Conservation (phyloP, 2,329 filamentous ascomycete species). For the Alternaria tenuissima region DNA sequence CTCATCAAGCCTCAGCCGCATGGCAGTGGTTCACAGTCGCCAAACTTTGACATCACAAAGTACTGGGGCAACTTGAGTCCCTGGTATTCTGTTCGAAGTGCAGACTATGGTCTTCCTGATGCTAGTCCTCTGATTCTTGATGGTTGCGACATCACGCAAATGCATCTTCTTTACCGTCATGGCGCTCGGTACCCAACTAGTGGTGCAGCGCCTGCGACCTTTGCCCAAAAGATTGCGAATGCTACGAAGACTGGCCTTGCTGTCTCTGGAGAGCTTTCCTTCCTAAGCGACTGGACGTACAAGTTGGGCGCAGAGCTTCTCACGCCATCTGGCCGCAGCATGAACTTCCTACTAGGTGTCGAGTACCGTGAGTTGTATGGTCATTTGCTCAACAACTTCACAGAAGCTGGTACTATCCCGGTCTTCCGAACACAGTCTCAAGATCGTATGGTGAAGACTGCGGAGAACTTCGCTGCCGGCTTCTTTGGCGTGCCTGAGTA, state of each 20-base stretch:
- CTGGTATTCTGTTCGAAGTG: constrained; percentile 40
- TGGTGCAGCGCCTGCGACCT: constrained; percentile 33
- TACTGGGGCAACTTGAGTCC: constrained; percentile 45
- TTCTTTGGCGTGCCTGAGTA: constrained; percentile 46
- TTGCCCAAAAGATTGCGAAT: constrained; percentile 38
- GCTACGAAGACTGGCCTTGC: constrained; percentile 35
- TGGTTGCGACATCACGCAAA: constrained; percentile 39
- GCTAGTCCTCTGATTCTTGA: constrained; percentile 36
- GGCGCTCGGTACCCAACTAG: constrained; percentile 43
- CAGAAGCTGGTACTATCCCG: constrained; percentile 47
- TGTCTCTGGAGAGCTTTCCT: constrained; percentile 39
- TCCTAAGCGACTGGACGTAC: constrained; percentile 39
- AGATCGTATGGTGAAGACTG: constrained; percentile 46
- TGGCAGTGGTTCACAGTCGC: constrained; percentile 24
- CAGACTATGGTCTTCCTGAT: constrained; percentile 40
- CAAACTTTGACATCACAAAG: constrained; percentile 38
- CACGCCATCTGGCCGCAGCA: constrained; percentile 41
- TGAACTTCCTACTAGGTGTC: constrained; percentile 54
- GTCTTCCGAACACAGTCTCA: constrained; percentile 47
- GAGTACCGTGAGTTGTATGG: constrained; percentile 54
- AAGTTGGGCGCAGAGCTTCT: constrained; percentile 43
- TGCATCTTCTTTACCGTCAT: constrained; percentile 42
- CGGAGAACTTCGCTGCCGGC: constrained; percentile 43
- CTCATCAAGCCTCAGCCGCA: constrained; percentile 34
- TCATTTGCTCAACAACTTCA: constrained; percentile 56